Base-by-base conservation (phyloP, 148 eudicot species). In the Polygonum maritimum region DNA sequence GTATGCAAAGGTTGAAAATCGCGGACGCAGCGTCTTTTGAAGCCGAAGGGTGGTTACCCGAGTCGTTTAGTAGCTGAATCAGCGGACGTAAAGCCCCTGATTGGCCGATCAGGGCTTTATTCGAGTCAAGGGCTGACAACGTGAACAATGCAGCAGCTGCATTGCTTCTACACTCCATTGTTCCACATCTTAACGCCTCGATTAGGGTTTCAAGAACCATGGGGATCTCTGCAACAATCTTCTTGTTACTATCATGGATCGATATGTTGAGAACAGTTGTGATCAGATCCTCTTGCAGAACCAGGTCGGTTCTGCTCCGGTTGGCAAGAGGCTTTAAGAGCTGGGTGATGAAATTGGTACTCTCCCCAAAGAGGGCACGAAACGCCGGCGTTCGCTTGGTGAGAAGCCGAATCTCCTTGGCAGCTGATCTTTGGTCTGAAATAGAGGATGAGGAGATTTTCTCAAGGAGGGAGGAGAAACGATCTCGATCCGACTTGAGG, bases 71-170 rank as follows among this genome's bases (percentile, higher is more conserved):
- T 35, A 95, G 91, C 55, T 86, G 90, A 21, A 92, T 82, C 14
- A 95, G 80, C 6, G 97, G 89, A 48, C 88, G 85, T 44, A 95
- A 76, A 2, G 92, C 94, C 16, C 91, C 97, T 0, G 91, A 84
- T 86, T 89, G 85, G 1, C 99, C 99, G 1, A 95, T 92, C 4
- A 95, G 81, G 0, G 79, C 80, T 70, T 95, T 95, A 72, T 91
- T 95, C 0, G 97, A 95, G 67, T 95, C 99, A 26, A 95, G 87
- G 11, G 99, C 99, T 0, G 97, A 92, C 54, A 95, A 81, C 11
- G 97, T 95, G 80, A 95, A 95, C 60, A 95, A 94, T 8, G 99
- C 81, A 6, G 99, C 99, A 45, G 99, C 99, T 75, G 96, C 91
- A 81, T 95, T 95, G 81, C 90, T 89, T 83, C 90, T 82, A 18